Evolutionary conservation across 495 filamentous ascomycete genomes (phyloP).

Genomic region (Xylaria sp.): DNA sequence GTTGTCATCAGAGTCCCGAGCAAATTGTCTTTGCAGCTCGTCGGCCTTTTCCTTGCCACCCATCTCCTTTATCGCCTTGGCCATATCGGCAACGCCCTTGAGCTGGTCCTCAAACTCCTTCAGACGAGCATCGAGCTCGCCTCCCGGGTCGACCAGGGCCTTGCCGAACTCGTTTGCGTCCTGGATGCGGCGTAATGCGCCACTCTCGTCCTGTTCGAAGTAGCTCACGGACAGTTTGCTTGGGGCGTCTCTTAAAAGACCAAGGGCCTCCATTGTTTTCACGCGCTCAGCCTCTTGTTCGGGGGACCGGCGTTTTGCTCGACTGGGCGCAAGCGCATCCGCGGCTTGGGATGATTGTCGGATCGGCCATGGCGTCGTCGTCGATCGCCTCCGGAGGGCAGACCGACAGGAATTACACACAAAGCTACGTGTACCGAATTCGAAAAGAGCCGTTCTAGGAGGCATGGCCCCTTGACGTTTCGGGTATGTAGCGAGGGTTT

Average conservation of each 20-base stretch:
- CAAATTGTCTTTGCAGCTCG: conserved; percentile 46
- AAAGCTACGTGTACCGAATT: conserved; percentile 40
- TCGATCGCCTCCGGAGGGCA: conserved; percentile 34
- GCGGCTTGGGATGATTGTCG: conserved; percentile 37
- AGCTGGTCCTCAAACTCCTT: conserved; percentile 63
- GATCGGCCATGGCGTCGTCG: conserved; percentile 35
- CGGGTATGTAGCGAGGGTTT: not conserved
- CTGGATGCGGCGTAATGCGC: conserved; percentile 42
- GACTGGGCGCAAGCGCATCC: conserved; percentile 24
- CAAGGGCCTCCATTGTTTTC: conserved; percentile 35
- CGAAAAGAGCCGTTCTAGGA: conserved; percentile 39
- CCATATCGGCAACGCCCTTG: conserved; percentile 45
- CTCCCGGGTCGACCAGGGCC: conserved; percentile 47
- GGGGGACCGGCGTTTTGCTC: conserved; percentile 28
- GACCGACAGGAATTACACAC: conserved; percentile 48
- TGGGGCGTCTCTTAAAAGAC: conserved; percentile 28
- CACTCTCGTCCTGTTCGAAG: conserved; percentile 53
- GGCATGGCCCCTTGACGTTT: conserved; percentile 40
- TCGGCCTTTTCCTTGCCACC: conserved; percentile 49
- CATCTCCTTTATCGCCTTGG: conserved; percentile 45
- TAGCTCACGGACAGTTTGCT: conserved; percentile 44
- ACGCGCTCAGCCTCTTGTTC: conserved; percentile 38
- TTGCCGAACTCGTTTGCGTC: conserved; percentile 45
- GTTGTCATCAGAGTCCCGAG: conserved; percentile 43
- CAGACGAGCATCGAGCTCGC: conserved; percentile 53